Evolutionary conservation across 306 rosid genomes (phyloP).

Genomic region (Sesbania bispinosa): DNA sequence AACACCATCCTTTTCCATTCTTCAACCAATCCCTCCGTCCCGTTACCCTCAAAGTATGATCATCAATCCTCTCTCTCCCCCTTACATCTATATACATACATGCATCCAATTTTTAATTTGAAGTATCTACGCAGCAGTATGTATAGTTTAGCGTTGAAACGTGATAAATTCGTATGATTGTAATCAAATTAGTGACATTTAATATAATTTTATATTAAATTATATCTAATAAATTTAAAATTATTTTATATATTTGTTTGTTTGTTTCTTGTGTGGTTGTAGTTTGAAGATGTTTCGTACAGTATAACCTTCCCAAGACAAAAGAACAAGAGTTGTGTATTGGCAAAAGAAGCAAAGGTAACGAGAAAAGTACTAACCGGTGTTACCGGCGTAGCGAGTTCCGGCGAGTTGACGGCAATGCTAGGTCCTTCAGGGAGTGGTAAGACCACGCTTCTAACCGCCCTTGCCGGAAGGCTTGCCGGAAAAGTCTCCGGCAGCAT

Average conservation of each 20-base stretch:
- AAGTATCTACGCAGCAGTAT: no score
- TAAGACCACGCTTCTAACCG: slow-evolving; percentile 74
- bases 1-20: slow-evolving; percentile 38
- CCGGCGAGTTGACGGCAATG: slow-evolving; percentile 86
- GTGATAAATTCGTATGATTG: no score
- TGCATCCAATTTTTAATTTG: no score
- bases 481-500: slow-evolving; percentile 67
- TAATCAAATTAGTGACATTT: no score
- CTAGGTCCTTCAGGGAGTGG: slow-evolving; percentile 94
- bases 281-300: slow-evolving; percentile 79
- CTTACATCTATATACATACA: neutral
- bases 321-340: slow-evolving; percentile 27
- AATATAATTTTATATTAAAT: no score
- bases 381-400: slow-evolving; percentile 58
- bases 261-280: slow-evolving; percentile 2
- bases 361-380: slow-evolving; percentile 49
- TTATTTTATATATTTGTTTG: neutral
- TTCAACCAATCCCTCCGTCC: slow-evolving; percentile 60
- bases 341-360: slow-evolving; percentile 36
- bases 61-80: neutral
- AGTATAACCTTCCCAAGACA: slow-evolving; percentile 34
- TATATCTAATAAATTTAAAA: no score
- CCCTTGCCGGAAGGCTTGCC: slow-evolving; percentile 58
- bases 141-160: no score
- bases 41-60: slow-evolving; percentile 57